Evolutionary conservation across 2,329 filamentous ascomycete species (phyloP), one percentile per base, ranked within the genome.

Genomic region (Capronia epimyces): DNA sequence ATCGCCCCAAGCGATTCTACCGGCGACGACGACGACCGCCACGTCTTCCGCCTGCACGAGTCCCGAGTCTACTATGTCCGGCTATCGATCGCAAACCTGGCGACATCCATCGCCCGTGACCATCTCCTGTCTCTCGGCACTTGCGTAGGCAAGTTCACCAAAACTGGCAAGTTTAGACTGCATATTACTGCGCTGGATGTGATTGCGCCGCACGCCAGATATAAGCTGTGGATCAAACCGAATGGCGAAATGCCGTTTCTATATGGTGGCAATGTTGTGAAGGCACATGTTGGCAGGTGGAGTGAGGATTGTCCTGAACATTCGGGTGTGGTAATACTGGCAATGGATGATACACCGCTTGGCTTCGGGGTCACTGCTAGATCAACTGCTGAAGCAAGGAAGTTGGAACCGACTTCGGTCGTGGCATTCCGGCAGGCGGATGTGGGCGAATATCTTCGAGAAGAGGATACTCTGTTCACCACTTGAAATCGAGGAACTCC

Each of bases 171-270:
- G 70, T 97, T 98, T 75, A 78, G 91, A 46, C 77, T 98, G 49
- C 90, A 96, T 73, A 87, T 97, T 66, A 97, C 91, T 1, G 87
- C 80, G n/a, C 77, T 98, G 52, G 86, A 89, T 57, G 81, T 96
- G 57, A 85, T 98, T 60, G 87, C 90, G 50, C 85, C 88, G 59
- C 89, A 96, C 69, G 91, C 91, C 39, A 79, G 93, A 53, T 95
- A 95, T 74, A 97, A 97, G 81, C 83, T 97, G 62, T 97, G 90
- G 89, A 84, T 98, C 61, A 94, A 94, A 72, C 80, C 84, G 53
- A 97, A 97, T 71, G 93, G 93, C 60, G 90, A 94, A 65, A 95
- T 96, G 89, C 91, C 93, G 1, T 97, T 95, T 69, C 73, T 98
- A 41, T 98, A 97, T 71, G 93, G 93, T 46, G 87, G 88, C 50